phyloP scores from a whole-genome alignment of 495 filamentous ascomycete species.

The Penicillium cosmopolitanum region DNA sequence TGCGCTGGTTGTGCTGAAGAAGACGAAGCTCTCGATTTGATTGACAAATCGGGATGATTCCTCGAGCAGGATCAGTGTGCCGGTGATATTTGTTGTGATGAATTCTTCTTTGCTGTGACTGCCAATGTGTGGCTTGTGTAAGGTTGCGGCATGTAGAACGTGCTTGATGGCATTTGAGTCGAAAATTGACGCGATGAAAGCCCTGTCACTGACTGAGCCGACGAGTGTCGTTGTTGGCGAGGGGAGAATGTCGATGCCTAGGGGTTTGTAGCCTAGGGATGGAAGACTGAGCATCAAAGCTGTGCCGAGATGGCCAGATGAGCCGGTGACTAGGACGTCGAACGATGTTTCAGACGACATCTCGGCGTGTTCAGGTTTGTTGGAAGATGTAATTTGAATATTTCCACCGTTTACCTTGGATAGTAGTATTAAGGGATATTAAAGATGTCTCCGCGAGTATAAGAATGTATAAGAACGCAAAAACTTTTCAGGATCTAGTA shows the following conservation, averaged over 20 bases:
- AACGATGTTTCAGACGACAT: neutral
- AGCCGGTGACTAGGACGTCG: slow-evolving; percentile 16
- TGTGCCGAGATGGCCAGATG: slow-evolving; percentile 11
- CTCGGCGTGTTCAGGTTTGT: no score
- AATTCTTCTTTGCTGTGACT: slow-evolving; percentile 14
- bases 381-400: no score
- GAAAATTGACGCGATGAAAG: slow-evolving; percentile 6
- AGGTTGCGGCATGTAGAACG: slow-evolving; percentile 8
- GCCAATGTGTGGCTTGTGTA: slow-evolving; percentile 11
- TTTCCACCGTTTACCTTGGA: no score
- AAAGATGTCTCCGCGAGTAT: no score
- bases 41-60: slow-evolving; percentile 7
- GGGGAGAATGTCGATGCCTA: slow-evolving; percentile 12
- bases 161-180: slow-evolving; percentile 9
- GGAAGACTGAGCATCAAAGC: slow-evolving; percentile 10
- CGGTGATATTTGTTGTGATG: slow-evolving; percentile 9
- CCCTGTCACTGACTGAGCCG: slow-evolving; percentile 7
- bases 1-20: slow-evolving; percentile 12
- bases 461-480: no score
- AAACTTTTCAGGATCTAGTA: no score
- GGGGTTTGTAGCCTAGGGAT: slow-evolving; percentile 10
- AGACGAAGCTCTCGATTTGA: slow-evolving; percentile 10
- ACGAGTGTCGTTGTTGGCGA: slow-evolving; percentile 11
- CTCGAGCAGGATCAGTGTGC: slow-evolving; percentile 11
- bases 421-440: no score